Base-by-base conservation (phyloP, 192 early-diverging fungal species). In the Gaertneriomyces sp. region DNA sequence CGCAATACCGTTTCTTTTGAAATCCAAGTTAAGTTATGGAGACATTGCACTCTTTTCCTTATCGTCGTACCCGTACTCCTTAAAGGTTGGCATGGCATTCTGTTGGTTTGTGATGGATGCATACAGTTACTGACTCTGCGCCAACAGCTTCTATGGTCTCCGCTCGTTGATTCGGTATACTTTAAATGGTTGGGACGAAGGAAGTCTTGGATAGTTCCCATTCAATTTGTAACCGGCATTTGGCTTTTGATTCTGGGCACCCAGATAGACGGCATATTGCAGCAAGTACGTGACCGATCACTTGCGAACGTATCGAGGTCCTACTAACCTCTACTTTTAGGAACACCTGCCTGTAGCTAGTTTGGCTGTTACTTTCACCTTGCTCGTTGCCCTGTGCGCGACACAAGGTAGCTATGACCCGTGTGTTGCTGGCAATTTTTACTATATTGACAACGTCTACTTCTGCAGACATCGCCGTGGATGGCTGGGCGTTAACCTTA, bases 151-250 rank as follows among this genome's bases (percentile, higher is more conserved):
- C 79, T 98, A 44, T 98, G 96, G 96, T 96, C 94, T 11, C 96
- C 96, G 5, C 89, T 98, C 46, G 93, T 99, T 4, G 96, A 99
- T 70, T 89, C 93, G 4, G 69, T 91, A 58, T 99, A 90, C 64
- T 84, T 82, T 59, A 87, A 87, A 52, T 76, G 74, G 40, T 68
- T 99, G 62, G 96, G 96, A 16, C 84, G 95, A 11, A 76, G 96
- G 70, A 99, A 99, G 74, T 90, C 89, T 53, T 99, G 96, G 96
- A 97, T 99, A 47, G 85, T 96, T n/a, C 96, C 96, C 17, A 97
- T 99, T 63, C 96, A 99, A 74, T 77, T 92, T 6, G 69, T 93
- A 41, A 88, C 89, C 7, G 95, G 91, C 7, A 11, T 89, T 1
- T 65, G 90, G 66, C 89, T 96, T 62, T 72, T 90, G 60, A 87